Percentiles rank a stretch among this genome's conserved stretches.
These are phyloP conservation scores for Metschnikowia baotianmanensis DNA, from an alignment of 805 yeast species.

Conservation along the genomic window DNA sequence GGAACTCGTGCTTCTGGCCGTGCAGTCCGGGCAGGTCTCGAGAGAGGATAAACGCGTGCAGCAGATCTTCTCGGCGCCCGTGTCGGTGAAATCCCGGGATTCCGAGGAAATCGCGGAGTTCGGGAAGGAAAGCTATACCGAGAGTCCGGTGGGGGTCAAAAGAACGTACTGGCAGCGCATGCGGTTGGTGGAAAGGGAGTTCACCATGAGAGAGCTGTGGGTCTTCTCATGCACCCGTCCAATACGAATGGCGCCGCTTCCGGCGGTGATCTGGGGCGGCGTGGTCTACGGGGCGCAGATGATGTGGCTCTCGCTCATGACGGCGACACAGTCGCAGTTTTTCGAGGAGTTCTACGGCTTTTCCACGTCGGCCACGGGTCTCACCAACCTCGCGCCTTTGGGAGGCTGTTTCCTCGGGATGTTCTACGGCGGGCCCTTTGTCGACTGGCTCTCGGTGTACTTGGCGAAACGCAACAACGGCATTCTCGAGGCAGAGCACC, in stretches of 20 bases:
- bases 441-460: constrained; percentile 59
- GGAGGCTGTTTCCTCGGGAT: constrained; percentile 45
- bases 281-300: constrained; percentile 49
- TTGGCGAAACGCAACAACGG: constrained; percentile 54
- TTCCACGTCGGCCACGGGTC: constrained; percentile 40
- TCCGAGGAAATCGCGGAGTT: too few relatives aligned
- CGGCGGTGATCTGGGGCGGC: constrained; percentile 60
- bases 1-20: constrained; percentile 16
- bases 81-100: constrained; percentile 8
- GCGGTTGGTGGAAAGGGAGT: constrained; percentile 33
- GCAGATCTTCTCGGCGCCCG: constrained; percentile 12
- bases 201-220: constrained; percentile 42
- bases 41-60: constrained; percentile 6
- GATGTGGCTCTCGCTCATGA: constrained; percentile 49
- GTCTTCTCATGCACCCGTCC: constrained; percentile 38
- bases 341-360: constrained; percentile 42
- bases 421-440: constrained; percentile 46
- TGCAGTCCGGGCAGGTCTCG: constrained; percentile 9
- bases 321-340: constrained; percentile 44
- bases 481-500: constrained; percentile 53
- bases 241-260: constrained; percentile 33
- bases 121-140: too few relatives aligned
- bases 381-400: constrained; percentile 53
- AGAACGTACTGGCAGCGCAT: constrained; percentile 43
- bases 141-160: constrained; percentile 12